phyloP scores from a whole-genome alignment of 179 eudicot species.

The Nepenthes alata region DNA sequence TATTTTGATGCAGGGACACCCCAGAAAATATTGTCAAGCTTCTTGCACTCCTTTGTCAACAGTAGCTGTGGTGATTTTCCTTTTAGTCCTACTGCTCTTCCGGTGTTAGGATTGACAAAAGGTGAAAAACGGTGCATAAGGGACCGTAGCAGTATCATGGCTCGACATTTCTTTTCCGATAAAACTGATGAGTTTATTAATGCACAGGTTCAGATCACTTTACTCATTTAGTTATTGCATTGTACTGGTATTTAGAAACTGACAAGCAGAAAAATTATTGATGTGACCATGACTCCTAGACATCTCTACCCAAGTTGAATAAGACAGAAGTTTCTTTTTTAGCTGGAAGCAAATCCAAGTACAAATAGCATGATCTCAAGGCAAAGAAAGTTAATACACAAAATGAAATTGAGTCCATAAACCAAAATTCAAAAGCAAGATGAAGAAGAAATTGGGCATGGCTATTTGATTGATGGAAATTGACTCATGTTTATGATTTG shows the following conservation, averaged over 20 bases:
- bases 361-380: too few relatives aligned
- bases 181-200: conserved; percentile 86
- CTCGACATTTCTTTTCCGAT: conserved; percentile 85
- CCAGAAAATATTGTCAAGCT: conserved; percentile 73
- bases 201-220: conserved; percentile 46
- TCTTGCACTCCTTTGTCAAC: conserved; percentile 82
- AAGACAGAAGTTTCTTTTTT: background rate
- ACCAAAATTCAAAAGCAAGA: too few relatives aligned
- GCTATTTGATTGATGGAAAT: too few relatives aligned
- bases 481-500: background rate
- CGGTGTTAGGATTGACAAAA: conserved; percentile 73
- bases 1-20: conserved; percentile 66
- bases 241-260: too few relatives aligned
- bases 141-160: conserved; percentile 94
- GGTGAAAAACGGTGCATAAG: conserved; percentile 94
- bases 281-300: too few relatives aligned
- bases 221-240: background rate
- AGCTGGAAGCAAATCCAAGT: too few relatives aligned
- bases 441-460: too few relatives aligned
- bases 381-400: too few relatives aligned
- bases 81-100: conserved; percentile 66
- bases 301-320: too few relatives aligned
- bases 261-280: too few relatives aligned
- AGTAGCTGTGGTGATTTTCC: conserved; percentile 65
- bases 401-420: too few relatives aligned